These are phyloP conservation scores for Erythrophleum ivorense DNA, from an alignment of 331 rosid genomes.

Conservation along the genomic window DNA sequence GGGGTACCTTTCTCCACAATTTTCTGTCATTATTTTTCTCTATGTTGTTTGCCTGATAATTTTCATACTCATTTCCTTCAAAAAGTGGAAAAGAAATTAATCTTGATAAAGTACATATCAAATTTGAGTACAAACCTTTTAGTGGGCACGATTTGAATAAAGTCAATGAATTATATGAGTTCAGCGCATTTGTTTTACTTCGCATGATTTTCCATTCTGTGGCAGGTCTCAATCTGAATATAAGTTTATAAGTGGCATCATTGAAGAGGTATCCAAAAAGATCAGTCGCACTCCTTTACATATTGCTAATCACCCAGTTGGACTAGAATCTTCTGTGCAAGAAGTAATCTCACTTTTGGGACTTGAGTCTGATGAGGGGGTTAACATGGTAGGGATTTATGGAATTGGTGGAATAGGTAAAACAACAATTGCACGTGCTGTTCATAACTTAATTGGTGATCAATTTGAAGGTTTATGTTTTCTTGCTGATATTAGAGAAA, in stretches of 20 bases:
- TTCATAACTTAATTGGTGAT: neutral
- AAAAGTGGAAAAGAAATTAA: neutral
- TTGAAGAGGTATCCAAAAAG: neutral
- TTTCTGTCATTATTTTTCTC: too few relatives aligned
- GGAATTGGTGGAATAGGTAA: slow-evolving; percentile 17
- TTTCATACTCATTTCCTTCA: neutral
- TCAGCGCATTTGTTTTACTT: neutral
- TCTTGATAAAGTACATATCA: neutral
- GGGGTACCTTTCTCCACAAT: neutral
- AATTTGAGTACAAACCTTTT: neutral
- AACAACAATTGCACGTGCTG: neutral
- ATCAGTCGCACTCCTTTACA: neutral
- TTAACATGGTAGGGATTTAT: neutral
- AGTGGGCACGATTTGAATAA: neutral
- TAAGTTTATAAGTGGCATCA: neutral
- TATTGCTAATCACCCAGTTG: neutral
- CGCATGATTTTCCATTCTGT: neutral
- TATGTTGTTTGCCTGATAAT: too few relatives aligned
- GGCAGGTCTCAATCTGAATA: neutral
- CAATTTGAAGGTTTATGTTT: neutral
- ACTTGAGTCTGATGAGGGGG: neutral
- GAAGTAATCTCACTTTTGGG: neutral
- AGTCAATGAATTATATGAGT: neutral
- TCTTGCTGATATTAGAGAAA: slow-evolving; percentile 17
- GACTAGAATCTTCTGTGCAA: neutral